Evolutionary conservation across 345 rosid genomes (phyloP).

Genomic region (Eucalyptus tenuipes): DNA sequence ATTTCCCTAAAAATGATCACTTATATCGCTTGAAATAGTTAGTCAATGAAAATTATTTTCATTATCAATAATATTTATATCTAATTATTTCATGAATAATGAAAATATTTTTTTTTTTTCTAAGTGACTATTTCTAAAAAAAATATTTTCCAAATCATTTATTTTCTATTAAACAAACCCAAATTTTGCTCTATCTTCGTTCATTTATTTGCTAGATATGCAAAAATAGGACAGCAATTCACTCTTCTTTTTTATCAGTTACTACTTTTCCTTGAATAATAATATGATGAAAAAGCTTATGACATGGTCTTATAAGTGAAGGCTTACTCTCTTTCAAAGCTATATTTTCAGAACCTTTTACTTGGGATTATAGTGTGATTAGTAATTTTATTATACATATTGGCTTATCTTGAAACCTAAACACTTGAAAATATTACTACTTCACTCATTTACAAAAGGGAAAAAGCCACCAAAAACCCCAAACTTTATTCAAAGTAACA

Average conservation of each 20-base stretch:
- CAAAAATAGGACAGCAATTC: background rate
- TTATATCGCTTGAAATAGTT: too few relatives aligned
- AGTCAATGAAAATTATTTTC: background rate
- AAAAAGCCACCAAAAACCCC: too few relatives aligned
- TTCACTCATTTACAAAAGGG: too few relatives aligned
- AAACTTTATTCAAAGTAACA: too few relatives aligned
- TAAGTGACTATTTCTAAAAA: background rate
- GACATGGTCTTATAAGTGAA: background rate
- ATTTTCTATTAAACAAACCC: background rate
- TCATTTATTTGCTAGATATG: background rate
- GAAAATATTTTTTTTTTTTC: background rate
- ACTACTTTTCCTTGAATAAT: background rate
- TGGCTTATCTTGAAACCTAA: background rate
- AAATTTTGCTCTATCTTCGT: background rate
- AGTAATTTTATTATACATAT: background rate
- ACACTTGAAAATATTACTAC: background rate
- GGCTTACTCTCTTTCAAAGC: background rate
- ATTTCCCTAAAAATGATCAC: too few relatives aligned
- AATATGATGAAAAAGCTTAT: background rate
- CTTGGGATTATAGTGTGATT: background rate
- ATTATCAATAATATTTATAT: background rate
- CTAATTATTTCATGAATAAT: fast-evolving
- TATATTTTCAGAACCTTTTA: background rate
- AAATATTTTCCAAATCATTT: background rate
- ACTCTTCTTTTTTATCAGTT: background rate